Evolutionary conservation across 192 early-diverging fungal genomes (phyloP).

Genomic region (Mortierella antarctica): DNA sequence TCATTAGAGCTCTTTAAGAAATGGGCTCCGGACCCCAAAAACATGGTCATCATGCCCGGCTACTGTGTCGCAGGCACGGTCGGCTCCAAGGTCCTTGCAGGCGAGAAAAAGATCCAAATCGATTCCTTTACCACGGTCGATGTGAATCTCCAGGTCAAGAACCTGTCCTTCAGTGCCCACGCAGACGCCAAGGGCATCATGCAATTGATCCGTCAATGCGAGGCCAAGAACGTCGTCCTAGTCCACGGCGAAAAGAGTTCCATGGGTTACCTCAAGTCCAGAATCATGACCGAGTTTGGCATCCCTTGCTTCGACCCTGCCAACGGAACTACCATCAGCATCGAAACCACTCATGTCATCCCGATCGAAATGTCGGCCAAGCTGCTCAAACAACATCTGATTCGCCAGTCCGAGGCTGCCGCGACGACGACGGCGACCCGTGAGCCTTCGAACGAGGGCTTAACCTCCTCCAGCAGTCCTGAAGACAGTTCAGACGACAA

Average conservation of each 20-base stretch:
- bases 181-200: constrained; percentile 98
- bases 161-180: constrained; percentile 96
- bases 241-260: constrained; percentile 95
- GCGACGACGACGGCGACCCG: background rate
- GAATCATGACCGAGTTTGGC: constrained; percentile 85
- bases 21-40: constrained; percentile 91
- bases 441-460: constrained; percentile 16
- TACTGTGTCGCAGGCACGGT: constrained; percentile 98
- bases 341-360: constrained; percentile 76
- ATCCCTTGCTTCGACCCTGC: constrained; percentile 89
- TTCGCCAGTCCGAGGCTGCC: constrained; percentile 23
- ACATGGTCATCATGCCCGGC: constrained; percentile 98
- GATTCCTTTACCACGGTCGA: constrained; percentile 80
- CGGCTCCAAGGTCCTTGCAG: constrained; percentile 91
- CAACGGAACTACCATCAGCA: constrained; percentile 82
- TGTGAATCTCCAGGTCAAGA: constrained; percentile 93
- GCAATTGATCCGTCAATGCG: constrained; percentile 91
- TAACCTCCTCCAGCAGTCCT: constrained; percentile 28
- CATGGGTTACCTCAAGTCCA: constrained; percentile 86
- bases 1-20: constrained; percentile 96
- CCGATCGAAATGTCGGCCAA: constrained; percentile 64
- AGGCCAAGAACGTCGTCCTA: constrained; percentile 89
- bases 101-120: constrained; percentile 86
- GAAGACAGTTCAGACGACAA: constrained; percentile 26
- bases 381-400: constrained; percentile 58